Conservation (phyloP, 805 yeast species). For the Ogataea saltuana region DNA sequence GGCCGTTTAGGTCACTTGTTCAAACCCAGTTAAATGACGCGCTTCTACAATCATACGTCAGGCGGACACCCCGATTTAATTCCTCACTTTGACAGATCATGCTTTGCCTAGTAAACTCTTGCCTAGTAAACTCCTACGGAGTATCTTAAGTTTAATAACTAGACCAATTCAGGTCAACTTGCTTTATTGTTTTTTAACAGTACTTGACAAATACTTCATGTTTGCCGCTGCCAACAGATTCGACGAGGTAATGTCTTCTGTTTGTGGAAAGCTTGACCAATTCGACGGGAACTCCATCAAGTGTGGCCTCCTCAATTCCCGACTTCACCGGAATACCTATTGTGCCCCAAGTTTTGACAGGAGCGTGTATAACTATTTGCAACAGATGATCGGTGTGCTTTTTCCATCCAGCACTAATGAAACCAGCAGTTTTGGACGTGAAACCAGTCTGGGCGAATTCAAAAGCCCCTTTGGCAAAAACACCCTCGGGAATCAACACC, state of each 20-base stretch:
- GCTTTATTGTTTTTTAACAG: background rate
- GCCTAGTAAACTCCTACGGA: no score
- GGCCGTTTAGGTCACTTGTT: no score
- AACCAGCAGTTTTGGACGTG: constrained; percentile 5
- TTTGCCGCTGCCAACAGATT: background rate
- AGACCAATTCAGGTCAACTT: background rate
- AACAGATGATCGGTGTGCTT: constrained; percentile 1
- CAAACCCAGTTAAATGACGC: no score
- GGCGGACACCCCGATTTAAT: no score
- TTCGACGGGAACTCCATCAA: background rate
- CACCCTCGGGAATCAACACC: constrained; percentile 4
- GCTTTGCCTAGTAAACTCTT: no score
- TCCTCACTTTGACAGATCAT: no score
- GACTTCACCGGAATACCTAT: constrained; percentile 5
- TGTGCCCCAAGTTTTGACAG: background rate
- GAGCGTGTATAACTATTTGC: constrained; percentile 2
- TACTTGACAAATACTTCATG: constrained; percentile 2
- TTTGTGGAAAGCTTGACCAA: background rate
- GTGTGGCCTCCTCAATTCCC: background rate
- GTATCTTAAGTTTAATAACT: no score
- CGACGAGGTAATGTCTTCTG: constrained; percentile 3
- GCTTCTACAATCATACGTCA: no score
- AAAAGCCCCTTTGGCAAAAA: constrained; percentile 2
- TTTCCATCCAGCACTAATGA: constrained; percentile 6
- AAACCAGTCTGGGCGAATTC: constrained; percentile 6